phyloP scores from a whole-genome alignment of 306 rosid species.

The Lathyrus sativus region DNA sequence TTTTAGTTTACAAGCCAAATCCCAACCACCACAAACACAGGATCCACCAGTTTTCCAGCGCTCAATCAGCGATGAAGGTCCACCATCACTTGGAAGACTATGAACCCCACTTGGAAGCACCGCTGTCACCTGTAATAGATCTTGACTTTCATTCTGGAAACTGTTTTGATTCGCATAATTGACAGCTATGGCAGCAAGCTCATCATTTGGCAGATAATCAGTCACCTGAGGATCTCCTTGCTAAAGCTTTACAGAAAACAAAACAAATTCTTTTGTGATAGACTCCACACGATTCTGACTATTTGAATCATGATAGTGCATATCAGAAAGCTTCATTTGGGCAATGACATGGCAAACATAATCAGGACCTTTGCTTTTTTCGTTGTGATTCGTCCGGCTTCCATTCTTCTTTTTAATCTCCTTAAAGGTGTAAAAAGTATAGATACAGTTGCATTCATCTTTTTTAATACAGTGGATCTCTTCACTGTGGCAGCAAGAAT shows the following conservation, averaged over 20 bases:
- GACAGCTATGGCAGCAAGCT: no score
- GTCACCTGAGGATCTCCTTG: conserved; percentile 58
- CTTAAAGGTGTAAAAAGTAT: conserved; percentile 71
- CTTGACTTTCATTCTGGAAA: no score
- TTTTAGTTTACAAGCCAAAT: conserved; percentile 83
- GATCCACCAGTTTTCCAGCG: conserved; percentile 95
- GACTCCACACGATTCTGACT: conserved; percentile 39
- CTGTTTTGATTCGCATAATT: no score
- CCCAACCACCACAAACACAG: conserved; percentile 99
- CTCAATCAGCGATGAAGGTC: no score
- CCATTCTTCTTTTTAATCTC: conserved; percentile 80
- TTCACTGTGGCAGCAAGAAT: conserved; percentile 92
- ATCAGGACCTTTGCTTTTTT: conserved; percentile 68
- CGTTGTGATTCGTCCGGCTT: conserved; percentile 74
- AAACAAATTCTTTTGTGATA: conserved; percentile 63
- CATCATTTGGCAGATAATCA: conserved; percentile 72
- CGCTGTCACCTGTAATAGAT: no score
- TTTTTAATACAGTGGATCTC: no score
- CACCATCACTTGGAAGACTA: no score
- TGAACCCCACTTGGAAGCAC: no score
- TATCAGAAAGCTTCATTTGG: conserved; percentile 81
- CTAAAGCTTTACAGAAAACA: conserved; percentile 66
- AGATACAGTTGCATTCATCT: conserved; percentile 52
- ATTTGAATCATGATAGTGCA: conserved; percentile 46
- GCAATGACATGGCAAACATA: conserved; percentile 70